Evolutionary conservation across 257 asterid genomes (phyloP).

Genomic region (Solanum tarijense): DNA sequence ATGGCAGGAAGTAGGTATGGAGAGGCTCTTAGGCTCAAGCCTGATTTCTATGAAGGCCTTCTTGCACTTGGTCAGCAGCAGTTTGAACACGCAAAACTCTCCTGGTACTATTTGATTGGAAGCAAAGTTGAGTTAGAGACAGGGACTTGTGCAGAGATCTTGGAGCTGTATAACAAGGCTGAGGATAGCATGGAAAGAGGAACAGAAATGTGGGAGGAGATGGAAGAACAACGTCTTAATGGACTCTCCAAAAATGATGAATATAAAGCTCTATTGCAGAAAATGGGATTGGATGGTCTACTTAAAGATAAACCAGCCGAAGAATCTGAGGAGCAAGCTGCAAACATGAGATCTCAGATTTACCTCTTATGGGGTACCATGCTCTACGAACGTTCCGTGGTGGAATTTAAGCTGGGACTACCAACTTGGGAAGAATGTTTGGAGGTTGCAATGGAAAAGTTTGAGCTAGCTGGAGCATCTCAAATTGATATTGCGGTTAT

Average conservation of each 20-base stretch:
- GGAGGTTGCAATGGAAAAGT: conserved; percentile 89
- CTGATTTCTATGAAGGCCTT: conserved; percentile 88
- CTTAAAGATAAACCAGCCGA: conserved; percentile 45
- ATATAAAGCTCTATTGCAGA: conserved; percentile 45
- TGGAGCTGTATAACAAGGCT: conserved; percentile 83
- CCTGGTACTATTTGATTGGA: conserved; percentile 60
- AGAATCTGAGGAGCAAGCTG: conserved; percentile 60
- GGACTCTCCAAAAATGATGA: conserved; percentile 67
- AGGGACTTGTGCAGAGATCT: conserved; percentile 42
- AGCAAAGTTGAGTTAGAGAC: conserved; percentile 44
- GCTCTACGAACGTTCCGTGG: conserved; percentile 86
- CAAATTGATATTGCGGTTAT: conserved; percentile 78
- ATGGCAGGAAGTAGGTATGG: conserved; percentile 64
- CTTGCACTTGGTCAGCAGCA: conserved; percentile 89
- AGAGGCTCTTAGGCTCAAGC: conserved; percentile 72
- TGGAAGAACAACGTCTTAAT: conserved; percentile 84
- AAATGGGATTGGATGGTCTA: conserved; percentile 53
- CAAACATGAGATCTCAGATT: conserved; percentile 67
- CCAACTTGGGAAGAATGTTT: conserved; percentile 94
- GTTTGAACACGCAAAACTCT: conserved; percentile 83
- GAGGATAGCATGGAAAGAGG: conserved; percentile 96
- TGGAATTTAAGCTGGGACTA: conserved; percentile 71
- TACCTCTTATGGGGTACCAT: conserved; percentile 84
- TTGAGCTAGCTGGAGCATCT: conserved; percentile 82
- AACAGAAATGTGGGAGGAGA: conserved; percentile 87